A percentile compares a stretch with the other conserved stretches of the same genome.
Evolutionary conservation across 805 yeast genomes (phyloP).

Genomic region (Teunomyces aglyptinius): DNA sequence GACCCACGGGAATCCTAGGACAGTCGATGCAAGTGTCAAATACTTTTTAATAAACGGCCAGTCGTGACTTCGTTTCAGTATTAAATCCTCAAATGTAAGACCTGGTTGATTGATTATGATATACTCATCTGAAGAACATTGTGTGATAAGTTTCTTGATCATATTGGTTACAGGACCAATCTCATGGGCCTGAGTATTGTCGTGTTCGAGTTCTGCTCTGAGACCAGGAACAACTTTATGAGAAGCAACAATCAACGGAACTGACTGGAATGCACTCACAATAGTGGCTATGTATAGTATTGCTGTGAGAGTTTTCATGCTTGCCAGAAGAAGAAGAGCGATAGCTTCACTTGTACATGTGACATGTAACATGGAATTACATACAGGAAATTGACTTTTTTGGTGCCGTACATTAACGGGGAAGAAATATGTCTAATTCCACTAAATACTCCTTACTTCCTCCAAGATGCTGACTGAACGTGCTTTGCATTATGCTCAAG

Average conservation of each 20-base stretch:
- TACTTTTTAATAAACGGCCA: slow-evolving; percentile 53
- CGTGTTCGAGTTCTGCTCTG: slow-evolving; percentile 19
- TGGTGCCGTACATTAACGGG: background rate
- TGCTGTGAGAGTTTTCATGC: background rate
- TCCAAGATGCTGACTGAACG: slow-evolving; percentile 3
- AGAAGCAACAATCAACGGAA: slow-evolving; percentile 39
- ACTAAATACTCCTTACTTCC: too few relatives aligned
- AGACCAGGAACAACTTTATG: slow-evolving; percentile 37
- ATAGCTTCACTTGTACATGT: background rate
- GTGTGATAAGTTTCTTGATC: slow-evolving; percentile 34
- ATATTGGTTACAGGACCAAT: slow-evolving; percentile 29
- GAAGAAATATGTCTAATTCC: background rate
- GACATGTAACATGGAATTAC: background rate
- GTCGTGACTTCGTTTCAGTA: slow-evolving; percentile 26
- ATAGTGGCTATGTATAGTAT: background rate
- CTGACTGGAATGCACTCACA: slow-evolving; percentile 7
- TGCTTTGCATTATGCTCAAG: slow-evolving; percentile 44
- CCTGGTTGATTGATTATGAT: slow-evolving; percentile 41
- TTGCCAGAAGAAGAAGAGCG: too few relatives aligned
- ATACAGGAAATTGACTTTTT: background rate
- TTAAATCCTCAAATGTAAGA: slow-evolving; percentile 27
- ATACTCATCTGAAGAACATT: slow-evolving; percentile 40
- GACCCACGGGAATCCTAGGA: slow-evolving; percentile 56
- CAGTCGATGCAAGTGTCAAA: slow-evolving; percentile 56
- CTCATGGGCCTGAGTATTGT: slow-evolving; percentile 18